Evolutionary conservation across 257 asterid genomes (phyloP), one percentile per base, ranked within the genome.

Genomic region (Henckelia pumila): DNA sequence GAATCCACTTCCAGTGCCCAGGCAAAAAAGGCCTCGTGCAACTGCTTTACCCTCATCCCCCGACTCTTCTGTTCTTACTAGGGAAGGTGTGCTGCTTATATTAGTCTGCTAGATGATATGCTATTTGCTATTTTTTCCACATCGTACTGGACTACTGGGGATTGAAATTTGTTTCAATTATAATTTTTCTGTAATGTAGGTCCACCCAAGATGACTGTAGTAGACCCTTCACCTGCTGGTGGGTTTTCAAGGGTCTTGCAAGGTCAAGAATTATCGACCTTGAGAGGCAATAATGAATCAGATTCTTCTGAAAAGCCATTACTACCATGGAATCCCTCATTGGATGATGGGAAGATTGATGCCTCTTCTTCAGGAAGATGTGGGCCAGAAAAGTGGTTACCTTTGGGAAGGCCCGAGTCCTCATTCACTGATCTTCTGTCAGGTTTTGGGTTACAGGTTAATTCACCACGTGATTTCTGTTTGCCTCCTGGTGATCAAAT

Each of bases 231-330:
- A 68, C 88, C 87, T 61, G 75, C 83, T 59, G 73, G 63, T 75
- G 95, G 89, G 75, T 76, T 83, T 76, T 72, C 88, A 67, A 84
- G 95, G 95, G 94, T 87, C 89, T 85, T 93, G 84, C 98, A 86
- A 84, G 94, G 95, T 85, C 97, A 90, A 88, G 98, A 93, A 82
- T 69, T 73, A 37, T 77, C 83, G 83, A 83, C 95, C 89, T 82
- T 88, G 86, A 80, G 95, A 82, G 87, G 89, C 52, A 59, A 85
- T 76, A 81, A 77, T 11, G 95, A 91, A 63, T 81, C 88, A 8
- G 89, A 88, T 16, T 80, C 93, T 67, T 71, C 86, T 35, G 95
- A 86, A 59, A 93, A 85, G 83, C 88, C 85, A 28, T 71, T 75
- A 9, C 33, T 64, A 47, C 8, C 0, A 26, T 83, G 87, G 91